These are phyloP conservation scores for Penicillium sp. DNA, from an alignment of 2,329 filamentous ascomycete species.

Conservation along the genomic window DNA sequence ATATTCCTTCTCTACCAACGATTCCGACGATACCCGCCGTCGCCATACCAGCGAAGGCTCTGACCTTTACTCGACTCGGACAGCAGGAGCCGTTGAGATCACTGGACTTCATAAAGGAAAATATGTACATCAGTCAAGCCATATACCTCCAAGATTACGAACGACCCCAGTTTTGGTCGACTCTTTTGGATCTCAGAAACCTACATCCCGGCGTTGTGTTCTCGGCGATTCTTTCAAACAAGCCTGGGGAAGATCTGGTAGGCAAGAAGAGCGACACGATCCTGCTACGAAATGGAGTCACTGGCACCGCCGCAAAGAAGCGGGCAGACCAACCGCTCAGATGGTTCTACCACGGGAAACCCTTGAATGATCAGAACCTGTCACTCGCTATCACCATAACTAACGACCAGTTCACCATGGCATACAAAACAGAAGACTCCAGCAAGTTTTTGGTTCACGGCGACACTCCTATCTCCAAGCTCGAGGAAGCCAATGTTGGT, in stretches of 20 bases:
- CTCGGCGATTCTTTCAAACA: constrained; percentile 9
- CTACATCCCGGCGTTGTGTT: constrained; percentile 7
- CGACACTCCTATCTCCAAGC: constrained; percentile 10
- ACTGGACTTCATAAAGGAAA: not conserved
- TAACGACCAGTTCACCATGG: constrained; percentile 7
- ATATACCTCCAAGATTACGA: constrained; percentile 6
- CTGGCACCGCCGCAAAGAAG: constrained; percentile 11
- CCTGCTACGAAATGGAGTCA: constrained; percentile 9
- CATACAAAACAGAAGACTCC: constrained; percentile 3
- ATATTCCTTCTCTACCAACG: not conserved
- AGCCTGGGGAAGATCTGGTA: not conserved
- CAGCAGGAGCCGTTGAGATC: not conserved
- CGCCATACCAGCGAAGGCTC: not conserved
- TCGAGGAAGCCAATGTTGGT: constrained; percentile 4
- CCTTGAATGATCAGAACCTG: constrained; percentile 8
- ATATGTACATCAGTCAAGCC: constrained; percentile 7
- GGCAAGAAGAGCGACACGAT: constrained; percentile 5
- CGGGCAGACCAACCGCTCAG: not conserved
- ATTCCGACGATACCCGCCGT: constrained; percentile 5
- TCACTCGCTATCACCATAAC: constrained; percentile 4
- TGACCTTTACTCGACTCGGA: constrained; percentile 3
- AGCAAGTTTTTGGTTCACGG: not conserved
- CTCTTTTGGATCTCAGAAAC: constrained; percentile 2
- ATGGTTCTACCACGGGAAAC: constrained; percentile 13
- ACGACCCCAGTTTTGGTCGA: constrained; percentile 3